These are phyloP conservation scores for Mycena alexandri DNA, from an alignment of 768 basidiomycete genomes.

Conservation along the genomic window DNA sequence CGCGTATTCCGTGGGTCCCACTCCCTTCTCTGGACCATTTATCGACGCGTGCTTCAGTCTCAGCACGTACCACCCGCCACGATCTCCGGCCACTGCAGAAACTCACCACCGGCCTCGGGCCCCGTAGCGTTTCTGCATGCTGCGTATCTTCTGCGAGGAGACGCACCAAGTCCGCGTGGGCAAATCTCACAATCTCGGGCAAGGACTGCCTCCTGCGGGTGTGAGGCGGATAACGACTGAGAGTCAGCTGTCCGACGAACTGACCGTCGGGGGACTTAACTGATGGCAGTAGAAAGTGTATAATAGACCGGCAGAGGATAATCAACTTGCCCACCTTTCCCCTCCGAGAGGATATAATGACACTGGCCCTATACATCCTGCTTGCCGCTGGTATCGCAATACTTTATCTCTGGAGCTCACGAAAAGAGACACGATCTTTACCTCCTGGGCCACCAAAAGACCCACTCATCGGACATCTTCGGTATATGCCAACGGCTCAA, in stretches of 20 bases:
- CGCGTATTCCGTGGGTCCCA: too few species aligned
- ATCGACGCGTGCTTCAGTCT: too few species aligned
- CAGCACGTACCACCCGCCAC: too few species aligned
- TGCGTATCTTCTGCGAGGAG: too few species aligned
- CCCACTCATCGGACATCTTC: slow-evolving; percentile 26
- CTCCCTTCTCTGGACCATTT: too few species aligned
- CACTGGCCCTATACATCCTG: slow-evolving; percentile 12
- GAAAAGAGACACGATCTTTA: slow-evolving; percentile 22
- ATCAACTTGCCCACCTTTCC: slow-evolving; percentile 9
- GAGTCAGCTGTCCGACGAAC: slow-evolving; percentile 11
- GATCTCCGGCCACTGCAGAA: too few species aligned
- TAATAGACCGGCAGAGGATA: slow-evolving; percentile 9
- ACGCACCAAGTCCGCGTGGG: too few species aligned
- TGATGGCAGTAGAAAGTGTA: slow-evolving; percentile 11
- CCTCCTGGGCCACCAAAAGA: slow-evolving; percentile 28
- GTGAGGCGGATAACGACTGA: too few species aligned
- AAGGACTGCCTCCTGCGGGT: too few species aligned
- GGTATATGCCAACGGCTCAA: slow-evolving; percentile 23
- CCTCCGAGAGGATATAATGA: slow-evolving; percentile 20
- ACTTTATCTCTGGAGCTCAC: slow-evolving; percentile 20
- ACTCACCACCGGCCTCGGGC: too few species aligned
- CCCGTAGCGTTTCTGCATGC: too few species aligned
- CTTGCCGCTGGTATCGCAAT: slow-evolving; percentile 16
- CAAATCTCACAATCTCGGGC: too few species aligned
- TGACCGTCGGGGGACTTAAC: slow-evolving; percentile 11